Evolutionary conservation across 2,329 filamentous ascomycete genomes (phyloP), one percentile per base, ranked within the genome.

Genomic region (Neonectria neomacrospora): DNA sequence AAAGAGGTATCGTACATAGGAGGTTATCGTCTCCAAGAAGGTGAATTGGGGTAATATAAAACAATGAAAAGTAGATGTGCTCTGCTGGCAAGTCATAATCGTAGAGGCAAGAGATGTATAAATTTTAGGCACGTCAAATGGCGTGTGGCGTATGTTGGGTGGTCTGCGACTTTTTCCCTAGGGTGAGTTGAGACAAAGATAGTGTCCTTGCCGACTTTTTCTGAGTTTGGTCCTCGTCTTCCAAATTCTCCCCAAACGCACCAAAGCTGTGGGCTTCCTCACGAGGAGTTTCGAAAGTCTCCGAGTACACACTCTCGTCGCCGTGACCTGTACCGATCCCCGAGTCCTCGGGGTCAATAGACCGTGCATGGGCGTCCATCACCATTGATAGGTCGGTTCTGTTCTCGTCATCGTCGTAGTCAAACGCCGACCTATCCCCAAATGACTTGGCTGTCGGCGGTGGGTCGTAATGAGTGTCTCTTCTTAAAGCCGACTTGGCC

Each of bases 191-290:
- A 63, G 86, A 87, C 11, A 91, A 80, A 28, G 86, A 91, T 71
- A 93, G 82, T 45, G 88, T 90, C 67, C 86, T 85, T 22, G 86
- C 87, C 1, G 88, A 87, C 73, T 80, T 86, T 65, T 85, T 84
- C 54, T 78, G 76, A 48, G 75, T 77, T 20, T 76, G 70, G 10
- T 78, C 76, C 53, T 79, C 77, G 20, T 78, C 78, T 26, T 79
- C 79, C 65, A 80, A 75, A 71, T 80, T 80, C 74, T 80, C 82
- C 1, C 79, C 79, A 63, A 80, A 82, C 4, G 71, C 79, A 3
- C 79, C 80, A 54, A 79, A 81, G 23, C 67, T 78, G 30, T 76
- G 75, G 8, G 74, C 70, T 56, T 85, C 83, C 70, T 87, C 85
- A 10, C 75, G 74, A 1, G 86, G 85, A 3, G 85, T 88, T 66